These are phyloP conservation scores for Vitis cinerea DNA, from an alignment of 164 flowering plant genomes.

Conservation along the genomic window DNA sequence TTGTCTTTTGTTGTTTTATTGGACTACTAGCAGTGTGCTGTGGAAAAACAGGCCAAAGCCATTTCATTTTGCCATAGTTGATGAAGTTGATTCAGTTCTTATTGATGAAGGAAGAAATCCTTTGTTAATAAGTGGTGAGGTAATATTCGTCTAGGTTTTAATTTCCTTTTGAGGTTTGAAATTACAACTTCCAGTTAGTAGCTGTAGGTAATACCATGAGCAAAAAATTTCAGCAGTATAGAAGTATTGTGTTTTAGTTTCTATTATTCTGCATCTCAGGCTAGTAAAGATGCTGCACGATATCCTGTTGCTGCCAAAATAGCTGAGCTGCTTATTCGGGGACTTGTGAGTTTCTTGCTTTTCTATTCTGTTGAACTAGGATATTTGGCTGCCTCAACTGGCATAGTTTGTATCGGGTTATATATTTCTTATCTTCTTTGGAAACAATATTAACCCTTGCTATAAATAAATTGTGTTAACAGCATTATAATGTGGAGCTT, in stretches of 20 bases:
- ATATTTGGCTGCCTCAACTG: conserved; percentile 2
- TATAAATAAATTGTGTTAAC: conserved; percentile 16
- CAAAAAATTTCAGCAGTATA: neutral
- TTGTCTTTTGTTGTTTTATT: conserved; percentile 12
- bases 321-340: conserved; percentile 76
- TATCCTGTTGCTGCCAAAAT: conserved; percentile 99
- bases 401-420: neutral
- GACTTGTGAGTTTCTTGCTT: conserved; percentile 52
- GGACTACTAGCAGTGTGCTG: conserved; percentile 2
- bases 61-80: conserved; percentile 95
- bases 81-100: conserved; percentile 98
- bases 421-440: neutral
- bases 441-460: neutral
- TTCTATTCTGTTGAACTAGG: neutral
- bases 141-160: conserved; percentile 22
- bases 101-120: conserved; percentile 99
- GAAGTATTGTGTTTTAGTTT: neutral
- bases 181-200: neutral
- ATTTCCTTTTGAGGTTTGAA: no score
- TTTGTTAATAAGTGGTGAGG: conserved; percentile 94
- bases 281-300: conserved; percentile 87
- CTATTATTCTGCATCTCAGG: conserved; percentile 41
- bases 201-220: neutral
- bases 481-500: conserved; percentile 91
- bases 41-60: conserved; percentile 85